Evolutionary conservation across 2,329 filamentous ascomycete species (phyloP), one percentile per base, ranked within the genome.

Genomic region (Fusarium avenaceum): DNA sequence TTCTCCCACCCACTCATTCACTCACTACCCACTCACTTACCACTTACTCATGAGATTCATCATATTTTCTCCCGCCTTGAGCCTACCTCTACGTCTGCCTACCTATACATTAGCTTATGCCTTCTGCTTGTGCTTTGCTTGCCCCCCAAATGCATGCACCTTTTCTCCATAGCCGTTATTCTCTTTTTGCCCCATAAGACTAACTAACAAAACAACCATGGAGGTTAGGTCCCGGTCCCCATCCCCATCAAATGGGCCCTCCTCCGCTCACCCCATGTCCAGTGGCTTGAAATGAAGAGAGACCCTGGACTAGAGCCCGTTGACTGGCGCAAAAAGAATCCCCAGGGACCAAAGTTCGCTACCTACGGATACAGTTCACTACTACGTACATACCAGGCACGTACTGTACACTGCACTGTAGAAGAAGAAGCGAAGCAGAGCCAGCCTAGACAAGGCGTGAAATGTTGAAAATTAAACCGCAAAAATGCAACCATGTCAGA

Each of bases 401-500:
- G 54, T 52, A 7, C 35, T 47, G 30, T 33, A 22, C 15, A 35
- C 17, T 17, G 15, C 17, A 38, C 33, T 38, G 17, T n/a, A n/a
- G 33, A n/a, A 17, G 17, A 7, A 38, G 33, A 17, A 35, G 14
- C 26, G 9, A 10, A 26, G 33, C 14, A 35, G 17, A 35, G 26
- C 26, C 26, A 10, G 11, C 28, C 28, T 30, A 30, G 28, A 30
- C 28, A 30, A 38, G 33, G 15, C 17, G 33, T 38, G 22, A 24
- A 15, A 39, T 26, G 33, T 19, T 46, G 17, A 45, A 30, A 40
- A 17, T 38, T 56, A 44, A 56, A 59, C 44, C 49, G 28, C 10
- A 30, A 33, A 65, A 60, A 69, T 72, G 64, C 67, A 73, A 72
- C 70, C 72, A 71, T 72, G 72, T 73, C 72, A 71, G 72, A 72